Evolutionary conservation across 305 asterid genomes (phyloP), one percentile per base, ranked within the genome.

Genomic region (Striga hermonthica): DNA sequence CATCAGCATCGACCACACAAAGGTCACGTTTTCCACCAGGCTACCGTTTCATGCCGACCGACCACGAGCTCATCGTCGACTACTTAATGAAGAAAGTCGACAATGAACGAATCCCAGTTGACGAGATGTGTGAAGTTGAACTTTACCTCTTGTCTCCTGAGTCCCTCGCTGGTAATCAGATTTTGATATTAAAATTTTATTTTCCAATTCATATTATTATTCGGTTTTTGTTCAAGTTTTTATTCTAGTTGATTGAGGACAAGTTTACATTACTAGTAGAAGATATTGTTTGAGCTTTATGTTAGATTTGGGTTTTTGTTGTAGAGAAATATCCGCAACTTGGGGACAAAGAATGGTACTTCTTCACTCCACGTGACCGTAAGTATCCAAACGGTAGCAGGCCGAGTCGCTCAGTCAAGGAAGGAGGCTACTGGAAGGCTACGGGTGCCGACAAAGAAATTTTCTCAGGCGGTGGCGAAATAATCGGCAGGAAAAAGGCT

Each of bases 331-430:
- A 41, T 16, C 57, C 71, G 12, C 5, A 12, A 6, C 49, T 55
- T 44, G 71, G 64, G 8, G 57, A 66, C 0, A 31, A 66, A 2
- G 65, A 67, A 1, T 67, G 72, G 72, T 67, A 56, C 7, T 67
- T 67, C 39, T 67, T 57, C 50, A 67, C 57, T 3, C 65, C 72
- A 3, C 57, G 65, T 44, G 57, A 57, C 4, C 34, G 65, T 2
- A 57, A 57, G 72, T 57, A 67, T 12, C 57, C 7, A 7, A 67
- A 57, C 4, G 65, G 72, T 0, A n/a, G 34, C 4, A 15, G 65
- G 36, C 64, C 72, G 0, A 47, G 14, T 10, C 55, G 72, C 10
- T 52, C 58, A 9, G 48, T 36, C 34, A 57, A 61, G 43, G 63
- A 54, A 1, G 34, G 3, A 1, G 72, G 72, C 4, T 41, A 55